phyloP scores from a whole-genome alignment of 2,329 filamentous ascomycete species.

The Apiospora aurea region DNA sequence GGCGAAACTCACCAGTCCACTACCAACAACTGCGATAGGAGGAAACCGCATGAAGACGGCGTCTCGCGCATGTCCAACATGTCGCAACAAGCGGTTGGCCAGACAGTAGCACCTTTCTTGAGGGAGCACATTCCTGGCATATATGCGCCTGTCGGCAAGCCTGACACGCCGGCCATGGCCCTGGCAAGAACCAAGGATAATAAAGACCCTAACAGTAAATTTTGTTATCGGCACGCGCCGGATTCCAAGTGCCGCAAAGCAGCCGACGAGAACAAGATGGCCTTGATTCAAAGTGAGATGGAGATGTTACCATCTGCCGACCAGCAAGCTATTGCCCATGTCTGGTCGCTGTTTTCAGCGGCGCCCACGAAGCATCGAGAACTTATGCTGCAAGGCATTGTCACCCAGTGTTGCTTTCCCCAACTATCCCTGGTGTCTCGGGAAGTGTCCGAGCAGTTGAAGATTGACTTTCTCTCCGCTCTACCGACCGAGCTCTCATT shows the following conservation, averaged over 20 bases:
- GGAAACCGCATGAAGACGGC: constrained; percentile 57
- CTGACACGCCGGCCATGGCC: constrained; percentile 50
- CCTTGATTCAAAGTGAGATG: constrained; percentile 89
- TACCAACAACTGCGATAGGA: constrained; percentile 58
- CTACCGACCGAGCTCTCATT: constrained; percentile 90
- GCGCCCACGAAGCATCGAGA: constrained; percentile 93
- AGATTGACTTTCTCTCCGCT: constrained; percentile 94
- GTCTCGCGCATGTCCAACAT: constrained; percentile 61
- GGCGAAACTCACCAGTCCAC: constrained; percentile 35
- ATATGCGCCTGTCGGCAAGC: constrained; percentile 80
- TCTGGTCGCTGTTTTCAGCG: constrained; percentile 97
- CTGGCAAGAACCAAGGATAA: constrained; percentile 47
- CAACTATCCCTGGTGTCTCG: constrained; percentile 93
- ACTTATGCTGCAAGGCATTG: constrained; percentile 94
- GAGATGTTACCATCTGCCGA: constrained; percentile 82
- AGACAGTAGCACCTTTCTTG: constrained; percentile 87
- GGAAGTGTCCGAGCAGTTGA: constrained; percentile 91
- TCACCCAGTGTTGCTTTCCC: constrained; percentile 96
- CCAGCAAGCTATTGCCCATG: constrained; percentile 94
- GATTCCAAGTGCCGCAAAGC: constrained; percentile 93
- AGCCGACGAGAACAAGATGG: constrained; percentile 96
- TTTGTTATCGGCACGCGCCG: constrained; percentile 93
- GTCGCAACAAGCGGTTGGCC: constrained; percentile 71
- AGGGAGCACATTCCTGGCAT: constrained; percentile 88
- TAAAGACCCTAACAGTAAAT: constrained; percentile 79